phyloP scores from a whole-genome alignment of 495 filamentous ascomycete species.

The Trichoderma asperelloides region DNA sequence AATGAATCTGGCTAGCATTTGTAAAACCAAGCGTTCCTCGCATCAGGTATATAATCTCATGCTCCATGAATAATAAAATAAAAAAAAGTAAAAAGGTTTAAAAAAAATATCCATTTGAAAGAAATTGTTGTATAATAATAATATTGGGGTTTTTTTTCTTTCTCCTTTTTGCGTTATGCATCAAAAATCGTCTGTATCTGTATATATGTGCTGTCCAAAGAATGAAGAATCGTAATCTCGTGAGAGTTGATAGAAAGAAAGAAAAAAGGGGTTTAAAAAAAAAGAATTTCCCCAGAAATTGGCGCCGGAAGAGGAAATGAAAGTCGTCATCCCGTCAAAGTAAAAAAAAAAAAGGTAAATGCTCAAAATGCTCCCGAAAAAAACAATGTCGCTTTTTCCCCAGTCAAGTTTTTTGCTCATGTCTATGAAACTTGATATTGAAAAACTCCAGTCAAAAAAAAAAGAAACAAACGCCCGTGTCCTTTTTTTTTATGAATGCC shows the following conservation, averaged over 20 bases:
- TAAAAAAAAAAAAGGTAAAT: constrained; percentile 10
- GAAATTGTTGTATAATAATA: not conserved
- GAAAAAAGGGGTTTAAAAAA: not conserved
- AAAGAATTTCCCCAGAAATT: too few relatives aligned
- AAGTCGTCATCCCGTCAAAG: constrained; percentile 10
- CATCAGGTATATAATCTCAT: not conserved
- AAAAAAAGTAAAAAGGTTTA: not conserved
- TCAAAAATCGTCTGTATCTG: constrained; percentile 7
- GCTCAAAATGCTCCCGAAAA: not conserved
- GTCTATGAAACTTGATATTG: not conserved
- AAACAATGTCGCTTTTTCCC: not conserved
- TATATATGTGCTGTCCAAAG: not conserved
- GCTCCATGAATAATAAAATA: not conserved
- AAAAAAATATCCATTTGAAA: not conserved
- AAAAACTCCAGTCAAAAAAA: not conserved
- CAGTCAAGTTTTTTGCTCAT: not conserved
- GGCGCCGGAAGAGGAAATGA: not conserved
- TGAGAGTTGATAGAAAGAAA: constrained; percentile 2
- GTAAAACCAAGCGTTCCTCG: too few relatives aligned
- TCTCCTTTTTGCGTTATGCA: not conserved
- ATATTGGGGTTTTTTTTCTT: not conserved
- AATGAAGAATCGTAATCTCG: not conserved
- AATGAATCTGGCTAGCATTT: not conserved
- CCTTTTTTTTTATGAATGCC: constrained; percentile 14
- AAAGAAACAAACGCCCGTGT: too few relatives aligned